Percentiles rank a stretch among this genome's conserved stretches.
Conservation (phyloP, 306 rosid genomes). For the Trichosanthes cucumerina region DNA sequence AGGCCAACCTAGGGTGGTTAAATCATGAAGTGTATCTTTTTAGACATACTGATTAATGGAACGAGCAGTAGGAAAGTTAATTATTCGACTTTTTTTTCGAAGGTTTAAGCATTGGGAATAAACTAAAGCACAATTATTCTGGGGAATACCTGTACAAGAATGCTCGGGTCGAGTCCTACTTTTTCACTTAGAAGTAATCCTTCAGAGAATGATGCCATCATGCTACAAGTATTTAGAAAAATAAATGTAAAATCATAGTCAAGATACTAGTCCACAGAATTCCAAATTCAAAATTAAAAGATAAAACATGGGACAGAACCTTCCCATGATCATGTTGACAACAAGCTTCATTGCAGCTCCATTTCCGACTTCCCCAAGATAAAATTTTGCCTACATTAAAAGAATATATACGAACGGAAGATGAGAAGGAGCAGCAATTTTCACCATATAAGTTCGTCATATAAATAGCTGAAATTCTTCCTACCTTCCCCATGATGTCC, state of each 20-base stretch:
- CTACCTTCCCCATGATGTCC: conserved; percentile 96
- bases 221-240: conserved; percentile 35
- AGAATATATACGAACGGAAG: background rate
- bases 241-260: background rate
- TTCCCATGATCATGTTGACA: conserved; percentile 97
- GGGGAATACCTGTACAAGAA: conserved; percentile 62
- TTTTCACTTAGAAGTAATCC: conserved; percentile 84
- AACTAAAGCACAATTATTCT: background rate
- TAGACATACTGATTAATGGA: background rate
- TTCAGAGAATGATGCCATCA: conserved; percentile 98
- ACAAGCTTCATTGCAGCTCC: conserved; percentile 97
- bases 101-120: background rate
- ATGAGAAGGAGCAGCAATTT: background rate
- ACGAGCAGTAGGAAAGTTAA: background rate
- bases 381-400: conserved; percentile 27
- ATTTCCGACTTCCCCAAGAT: conserved; percentile 81
- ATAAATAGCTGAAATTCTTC: background rate
- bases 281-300: background rate
- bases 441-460: background rate
- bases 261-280: background rate
- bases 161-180: conserved; percentile 81
- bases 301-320: conserved; percentile 30
- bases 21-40: background rate
- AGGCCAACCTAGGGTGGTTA: too few species aligned
- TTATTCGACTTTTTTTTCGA: background rate